Evolutionary conservation across 2,329 filamentous ascomycete genomes (phyloP).

Genomic region (Trichophyton rubrum): DNA sequence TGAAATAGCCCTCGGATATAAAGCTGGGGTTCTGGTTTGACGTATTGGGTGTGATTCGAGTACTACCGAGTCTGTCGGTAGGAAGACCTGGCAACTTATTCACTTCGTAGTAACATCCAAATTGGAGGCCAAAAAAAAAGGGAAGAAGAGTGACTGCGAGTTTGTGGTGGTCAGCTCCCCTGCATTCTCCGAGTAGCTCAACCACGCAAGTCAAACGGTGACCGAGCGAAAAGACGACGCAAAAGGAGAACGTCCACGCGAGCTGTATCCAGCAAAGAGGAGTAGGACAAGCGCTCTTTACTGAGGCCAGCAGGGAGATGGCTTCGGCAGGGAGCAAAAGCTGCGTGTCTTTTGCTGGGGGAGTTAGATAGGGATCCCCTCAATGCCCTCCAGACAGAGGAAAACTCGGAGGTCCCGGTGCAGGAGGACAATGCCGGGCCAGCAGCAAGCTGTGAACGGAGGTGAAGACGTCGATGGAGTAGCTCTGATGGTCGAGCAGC

Average conservation of each 20-base stretch:
- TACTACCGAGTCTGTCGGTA: background rate
- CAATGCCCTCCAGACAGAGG: background rate
- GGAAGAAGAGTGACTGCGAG: background rate
- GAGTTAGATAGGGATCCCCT: background rate
- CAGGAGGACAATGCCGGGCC: background rate
- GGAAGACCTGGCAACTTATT: background rate
- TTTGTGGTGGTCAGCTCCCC: background rate
- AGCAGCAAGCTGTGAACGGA: background rate
- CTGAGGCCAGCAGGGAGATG: background rate
- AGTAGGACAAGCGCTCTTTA: background rate
- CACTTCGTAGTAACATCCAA: constrained; percentile 2
- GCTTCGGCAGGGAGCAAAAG: background rate
- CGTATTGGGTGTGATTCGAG: background rate
- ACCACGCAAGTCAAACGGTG: background rate
- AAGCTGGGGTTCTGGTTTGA: background rate
- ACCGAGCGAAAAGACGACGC: background rate
- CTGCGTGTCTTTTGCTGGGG: background rate
- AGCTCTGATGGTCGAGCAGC: background rate
- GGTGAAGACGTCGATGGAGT: background rate
- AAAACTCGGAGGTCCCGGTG: background rate
- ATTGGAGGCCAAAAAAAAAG: background rate
- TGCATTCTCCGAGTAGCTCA: background rate
- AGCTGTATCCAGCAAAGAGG: background rate
- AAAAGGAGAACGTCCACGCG: background rate
- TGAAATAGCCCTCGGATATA: background rate